These are phyloP conservation scores for Adansonia madagascariensis DNA, from an alignment of 441 rosid genomes.

Conservation along the genomic window DNA sequence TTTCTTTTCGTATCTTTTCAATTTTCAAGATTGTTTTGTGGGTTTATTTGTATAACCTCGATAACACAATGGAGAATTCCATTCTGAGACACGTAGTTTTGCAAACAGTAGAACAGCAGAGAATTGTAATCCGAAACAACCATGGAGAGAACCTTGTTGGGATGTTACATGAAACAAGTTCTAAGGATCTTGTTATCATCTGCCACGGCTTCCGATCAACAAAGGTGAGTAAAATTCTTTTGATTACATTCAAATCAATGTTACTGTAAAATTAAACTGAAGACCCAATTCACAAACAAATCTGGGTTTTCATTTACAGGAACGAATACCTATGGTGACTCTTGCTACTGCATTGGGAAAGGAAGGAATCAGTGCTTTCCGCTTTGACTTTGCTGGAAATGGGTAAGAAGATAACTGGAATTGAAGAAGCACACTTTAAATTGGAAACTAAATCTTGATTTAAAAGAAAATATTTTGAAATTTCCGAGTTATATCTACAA, in stretches of 20 bases:
- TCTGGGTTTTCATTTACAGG: constrained; percentile 41
- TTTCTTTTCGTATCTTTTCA: background rate
- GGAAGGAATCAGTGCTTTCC: constrained; percentile 63
- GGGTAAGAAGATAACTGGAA: constrained; percentile 48
- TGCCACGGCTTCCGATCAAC: constrained; percentile 88
- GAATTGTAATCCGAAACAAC: constrained; percentile 54
- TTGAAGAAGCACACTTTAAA: background rate
- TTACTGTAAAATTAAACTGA: background rate
- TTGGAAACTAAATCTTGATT: background rate
- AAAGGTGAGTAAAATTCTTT: constrained; percentile 43
- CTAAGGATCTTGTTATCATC: constrained; percentile 67
- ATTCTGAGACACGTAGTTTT: background rate
- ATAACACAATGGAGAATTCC: background rate
- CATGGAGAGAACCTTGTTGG: constrained; percentile 83
- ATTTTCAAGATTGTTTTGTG: background rate
- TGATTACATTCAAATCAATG: background rate
- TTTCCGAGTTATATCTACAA: background rate
- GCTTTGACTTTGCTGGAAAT: constrained; percentile 88
- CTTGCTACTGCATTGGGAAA: constrained; percentile 56
- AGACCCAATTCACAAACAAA: background rate
- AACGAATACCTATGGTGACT: constrained; percentile 69
- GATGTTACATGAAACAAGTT: constrained; percentile 72
- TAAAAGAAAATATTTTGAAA: background rate
- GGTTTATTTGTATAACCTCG: background rate
- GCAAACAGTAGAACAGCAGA: constrained; percentile 33